phyloP scores from a whole-genome alignment of 2,329 filamentous ascomycete species.

The Botrytis galanthina region DNA sequence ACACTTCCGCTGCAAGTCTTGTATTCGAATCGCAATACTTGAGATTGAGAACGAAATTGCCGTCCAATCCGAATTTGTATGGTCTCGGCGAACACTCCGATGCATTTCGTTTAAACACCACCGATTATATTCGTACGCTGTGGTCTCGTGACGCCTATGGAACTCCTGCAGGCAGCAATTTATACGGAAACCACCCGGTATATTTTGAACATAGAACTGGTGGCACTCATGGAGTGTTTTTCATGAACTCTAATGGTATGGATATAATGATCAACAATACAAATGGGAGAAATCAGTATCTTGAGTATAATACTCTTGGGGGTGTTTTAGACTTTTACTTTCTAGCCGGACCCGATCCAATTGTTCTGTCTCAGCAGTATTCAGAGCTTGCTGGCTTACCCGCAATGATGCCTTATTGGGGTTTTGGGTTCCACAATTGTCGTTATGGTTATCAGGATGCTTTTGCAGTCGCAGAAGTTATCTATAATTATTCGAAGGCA shows the following conservation, averaged over 20 bases:
- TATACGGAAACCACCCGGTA: constrained; percentile 63
- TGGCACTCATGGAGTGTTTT: constrained; percentile 63
- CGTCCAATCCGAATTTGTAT: constrained; percentile 59
- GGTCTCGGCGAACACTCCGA: constrained; percentile 65
- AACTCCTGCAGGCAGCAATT: constrained; percentile 54
- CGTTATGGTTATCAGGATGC: constrained; percentile 62
- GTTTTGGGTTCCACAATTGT: constrained; percentile 62
- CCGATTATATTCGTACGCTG: constrained; percentile 59
- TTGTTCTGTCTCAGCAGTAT: constrained; percentile 59
- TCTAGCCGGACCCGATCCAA: constrained; percentile 56
- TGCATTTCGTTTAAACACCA: constrained; percentile 55
- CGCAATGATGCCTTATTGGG: constrained; percentile 64
- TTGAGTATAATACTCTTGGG: constrained; percentile 78
- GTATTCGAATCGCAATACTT: constrained; percentile 66
- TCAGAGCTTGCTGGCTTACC: constrained; percentile 55
- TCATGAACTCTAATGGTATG: constrained; percentile 74
- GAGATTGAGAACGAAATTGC: constrained; percentile 58
- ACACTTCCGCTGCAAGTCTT: constrained; percentile 55
- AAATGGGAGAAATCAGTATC: constrained; percentile 53
- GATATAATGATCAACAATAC: constrained; percentile 71
- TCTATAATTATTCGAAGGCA: constrained; percentile 64
- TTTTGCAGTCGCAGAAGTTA: constrained; percentile 63
- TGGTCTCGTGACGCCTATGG: constrained; percentile 60
- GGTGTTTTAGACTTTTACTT: constrained; percentile 74
- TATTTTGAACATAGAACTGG: constrained; percentile 61